phyloP scores from a whole-genome alignment of 2,329 filamentous ascomycete genomes.

The Tolypocladium tundrense region DNA sequence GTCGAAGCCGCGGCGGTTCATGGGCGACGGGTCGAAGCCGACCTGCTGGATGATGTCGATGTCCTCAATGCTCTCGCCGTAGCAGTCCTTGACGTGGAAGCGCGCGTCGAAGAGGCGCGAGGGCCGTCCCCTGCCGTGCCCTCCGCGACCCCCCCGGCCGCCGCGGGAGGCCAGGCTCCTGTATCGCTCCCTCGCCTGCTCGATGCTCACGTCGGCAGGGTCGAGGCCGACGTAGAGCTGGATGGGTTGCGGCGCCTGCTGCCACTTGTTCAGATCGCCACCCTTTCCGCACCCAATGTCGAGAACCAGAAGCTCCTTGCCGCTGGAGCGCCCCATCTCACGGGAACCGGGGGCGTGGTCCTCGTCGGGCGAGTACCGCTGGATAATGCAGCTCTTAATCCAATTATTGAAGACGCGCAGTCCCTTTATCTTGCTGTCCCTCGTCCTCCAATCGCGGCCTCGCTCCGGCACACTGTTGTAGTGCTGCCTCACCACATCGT shows the following conservation, averaged over 20 bases:
- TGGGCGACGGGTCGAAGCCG: conserved; percentile 69
- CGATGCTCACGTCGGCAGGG: conserved; percentile 83
- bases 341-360: conserved; percentile 54
- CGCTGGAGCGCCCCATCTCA: conserved; percentile 38
- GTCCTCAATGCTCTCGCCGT: conserved; percentile 71
- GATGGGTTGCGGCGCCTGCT: conserved; percentile 83
- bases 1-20: conserved; percentile 77
- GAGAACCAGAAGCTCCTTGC: conserved; percentile 64
- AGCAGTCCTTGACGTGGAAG: conserved; percentile 89
- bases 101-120: conserved; percentile 68
- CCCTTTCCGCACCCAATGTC: conserved; percentile 97
- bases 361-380: conserved; percentile 84
- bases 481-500: conserved; percentile 83
- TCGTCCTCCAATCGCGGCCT: conserved; percentile 88
- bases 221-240: conserved; percentile 90
- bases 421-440: conserved; percentile 90
- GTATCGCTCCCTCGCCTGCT: conserved; percentile 81
- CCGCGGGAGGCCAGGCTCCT: conserved; percentile 56
- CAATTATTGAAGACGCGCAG: conserved; percentile 95
- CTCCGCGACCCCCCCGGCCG: conserved; percentile 44
- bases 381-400: conserved; percentile 95
- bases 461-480: conserved; percentile 95
- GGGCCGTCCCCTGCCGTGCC: conserved; percentile 34
- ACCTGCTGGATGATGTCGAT: conserved; percentile 75
- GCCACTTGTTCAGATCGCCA: conserved; percentile 92